These are phyloP conservation scores for Aspergillus costaricaensis DNA, from an alignment of 2,329 filamentous ascomycete genomes.

Conservation along the genomic window DNA sequence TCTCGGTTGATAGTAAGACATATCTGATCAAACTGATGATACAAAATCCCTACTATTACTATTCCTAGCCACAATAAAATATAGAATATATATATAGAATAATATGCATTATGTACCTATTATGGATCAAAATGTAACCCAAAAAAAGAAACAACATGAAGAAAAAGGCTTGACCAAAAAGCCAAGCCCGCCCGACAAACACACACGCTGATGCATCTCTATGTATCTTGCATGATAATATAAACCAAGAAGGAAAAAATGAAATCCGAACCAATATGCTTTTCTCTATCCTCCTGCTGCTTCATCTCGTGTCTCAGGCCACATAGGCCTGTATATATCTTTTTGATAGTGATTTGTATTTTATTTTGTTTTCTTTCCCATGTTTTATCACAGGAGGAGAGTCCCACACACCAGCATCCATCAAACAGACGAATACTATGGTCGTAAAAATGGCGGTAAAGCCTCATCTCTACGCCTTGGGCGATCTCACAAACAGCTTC, in stretches of 20 bases:
- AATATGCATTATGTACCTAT: conserved; percentile 1
- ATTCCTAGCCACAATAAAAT: not conserved
- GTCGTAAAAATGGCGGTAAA: not conserved
- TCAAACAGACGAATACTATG: not conserved
- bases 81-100: not conserved
- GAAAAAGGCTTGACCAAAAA: not conserved
- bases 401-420: not conserved
- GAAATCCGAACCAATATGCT: not conserved
- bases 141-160: not conserved
- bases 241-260: not conserved
- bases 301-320: not conserved
- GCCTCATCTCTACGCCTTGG: conserved; percentile 20
- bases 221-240: not conserved
- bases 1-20: too few species aligned
- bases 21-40: too few species aligned
- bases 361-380: not conserved
- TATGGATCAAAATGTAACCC: not conserved
- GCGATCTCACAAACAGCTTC: conserved; percentile 27
- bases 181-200: not conserved
- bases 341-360: not conserved
- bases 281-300: not conserved
- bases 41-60: too few species aligned
- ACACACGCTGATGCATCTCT: conserved; percentile 8
- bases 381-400: not conserved
- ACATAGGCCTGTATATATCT: not conserved